Evolutionary conservation across 2,329 filamentous ascomycete genomes (phyloP), one percentile per base, ranked within the genome.

Genomic region (Anthostomella pinea): DNA sequence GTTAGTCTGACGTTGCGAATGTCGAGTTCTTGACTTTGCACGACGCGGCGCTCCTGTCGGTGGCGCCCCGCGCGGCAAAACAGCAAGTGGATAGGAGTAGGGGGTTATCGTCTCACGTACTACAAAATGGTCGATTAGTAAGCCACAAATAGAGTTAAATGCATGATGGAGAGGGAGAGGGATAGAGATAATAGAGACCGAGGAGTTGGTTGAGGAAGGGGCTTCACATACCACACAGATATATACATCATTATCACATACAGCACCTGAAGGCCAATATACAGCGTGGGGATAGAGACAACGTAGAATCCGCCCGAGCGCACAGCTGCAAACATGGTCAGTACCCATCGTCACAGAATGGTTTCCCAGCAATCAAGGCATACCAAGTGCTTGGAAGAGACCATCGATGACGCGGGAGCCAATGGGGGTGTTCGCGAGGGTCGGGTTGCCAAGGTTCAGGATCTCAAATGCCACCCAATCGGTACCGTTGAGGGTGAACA

Each of bases 381-480:
- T 59, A 73, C 71, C 69, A 9, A 79, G 54, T 2, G 77, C 77
- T 53, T 83, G 78, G 50, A 85, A 86, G 3, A 85, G 64, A 0
- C 81, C 81, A 46, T 81, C 80, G 15, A 85, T 63, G 4, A 81
- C 64, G 2, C 80, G 71, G 11, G 73, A 71, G 1, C 70, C 69
- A 0, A 65, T 52, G 0, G 77, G 71, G 10, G 83, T 69, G 4
- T 56, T 53, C 19, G 73, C 66, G 1, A 84, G 65, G 2, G 67
- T 66, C 2, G 70, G 60, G 46, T 85, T 83, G 2, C 76, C 75
- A 26, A 84, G 68, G 30, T 84, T 82, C 3, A 86, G 64, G 3
- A 85, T 60, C 54, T 83, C 79, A 45, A 85, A 85, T 0, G 72
- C 72, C 0, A 73, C 65, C 81, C 81, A 85, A 46, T 84, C 79